A percentile compares a stretch with the other conserved stretches of the same genome.
phyloP scores from a whole-genome alignment of 495 filamentous ascomycete genomes.

The Amorphotheca resinae region DNA sequence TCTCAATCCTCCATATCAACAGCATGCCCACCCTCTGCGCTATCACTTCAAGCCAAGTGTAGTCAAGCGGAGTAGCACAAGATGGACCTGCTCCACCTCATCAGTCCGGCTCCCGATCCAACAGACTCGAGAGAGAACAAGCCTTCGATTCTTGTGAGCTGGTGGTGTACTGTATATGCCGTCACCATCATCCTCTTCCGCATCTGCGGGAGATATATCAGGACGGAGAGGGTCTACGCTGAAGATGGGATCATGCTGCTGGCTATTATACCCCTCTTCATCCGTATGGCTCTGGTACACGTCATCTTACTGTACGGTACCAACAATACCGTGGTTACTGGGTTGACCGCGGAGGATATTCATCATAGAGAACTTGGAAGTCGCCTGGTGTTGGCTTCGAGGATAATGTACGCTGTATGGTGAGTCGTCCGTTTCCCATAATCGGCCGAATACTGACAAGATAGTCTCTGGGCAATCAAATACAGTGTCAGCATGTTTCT shows the following conservation, averaged over 20 bases:
- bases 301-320: slow-evolving; percentile 73
- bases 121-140: slow-evolving; percentile 38
- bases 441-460: slow-evolving; percentile 3
- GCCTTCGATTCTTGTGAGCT: slow-evolving; percentile 77
- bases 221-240: slow-evolving; percentile 68
- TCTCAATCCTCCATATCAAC: too few relatives aligned
- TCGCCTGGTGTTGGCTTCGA: slow-evolving; percentile 37
- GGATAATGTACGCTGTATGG: slow-evolving; percentile 46
- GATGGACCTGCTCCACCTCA: slow-evolving; percentile 14
- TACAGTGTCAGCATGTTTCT: slow-evolving; percentile 80
- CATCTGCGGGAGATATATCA: slow-evolving; percentile 62
- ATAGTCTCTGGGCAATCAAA: slow-evolving; percentile 83
- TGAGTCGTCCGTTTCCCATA: slow-evolving; percentile 22
- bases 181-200: slow-evolving; percentile 68
- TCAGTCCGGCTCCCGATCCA: slow-evolving; percentile 5
- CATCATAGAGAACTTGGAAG: slow-evolving; percentile 36
- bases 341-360: slow-evolving; percentile 31
- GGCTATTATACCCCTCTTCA: slow-evolving; percentile 64
- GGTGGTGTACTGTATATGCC: slow-evolving; percentile 80
- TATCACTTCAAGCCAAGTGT: too few relatives aligned
- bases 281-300: slow-evolving; percentile 79
- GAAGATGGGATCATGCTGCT: slow-evolving; percentile 80
- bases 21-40: too few relatives aligned
- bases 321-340: slow-evolving; percentile 53
- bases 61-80: too few relatives aligned